A percentile compares a stretch with the other conserved stretches of the same genome.
Conservation (phyloP, 2,329 filamentous ascomycete species). For the Alternaria sp. region DNA sequence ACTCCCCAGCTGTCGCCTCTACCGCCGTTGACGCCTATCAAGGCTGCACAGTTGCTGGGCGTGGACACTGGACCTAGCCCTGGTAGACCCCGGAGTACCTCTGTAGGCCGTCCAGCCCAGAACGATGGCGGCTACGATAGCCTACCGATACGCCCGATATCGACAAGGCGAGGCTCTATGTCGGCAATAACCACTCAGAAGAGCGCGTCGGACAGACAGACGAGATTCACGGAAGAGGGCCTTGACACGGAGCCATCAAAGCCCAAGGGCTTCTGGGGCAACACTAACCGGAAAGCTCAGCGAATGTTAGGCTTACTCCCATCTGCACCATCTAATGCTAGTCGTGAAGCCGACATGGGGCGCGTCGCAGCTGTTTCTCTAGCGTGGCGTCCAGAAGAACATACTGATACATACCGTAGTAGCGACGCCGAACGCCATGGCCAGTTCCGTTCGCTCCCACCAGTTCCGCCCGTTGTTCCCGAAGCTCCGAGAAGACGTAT, state of each 20-base stretch:
- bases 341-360: not conserved
- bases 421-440: slow-evolving; percentile 13
- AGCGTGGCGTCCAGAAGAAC: not conserved
- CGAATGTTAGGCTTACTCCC: slow-evolving; percentile 20
- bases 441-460: not conserved
- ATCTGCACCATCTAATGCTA: slow-evolving; percentile 8
- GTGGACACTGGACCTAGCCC: slow-evolving; percentile 1
- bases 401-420: slow-evolving; percentile 10
- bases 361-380: not conserved
- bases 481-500: slow-evolving; percentile 7
- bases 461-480: slow-evolving; percentile 1
- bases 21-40: slow-evolving; percentile 26
- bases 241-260: slow-evolving; percentile 10
- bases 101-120: not conserved
- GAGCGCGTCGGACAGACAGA: slow-evolving; percentile 4
- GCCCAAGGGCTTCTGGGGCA: slow-evolving; percentile 8
- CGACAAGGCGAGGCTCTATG: slow-evolving; percentile 5
- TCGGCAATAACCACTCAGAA: slow-evolving; percentile 2
- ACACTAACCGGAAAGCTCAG: slow-evolving; percentile 17
- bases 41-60: slow-evolving; percentile 31
- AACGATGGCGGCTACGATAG: slow-evolving; percentile 5
- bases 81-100: not conserved
- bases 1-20: slow-evolving; percentile 17
- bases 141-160: slow-evolving; percentile 6
- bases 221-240: slow-evolving; percentile 18